Evolutionary conservation across 495 filamentous ascomycete genomes (phyloP).

Genomic region (Halenospora varia): DNA sequence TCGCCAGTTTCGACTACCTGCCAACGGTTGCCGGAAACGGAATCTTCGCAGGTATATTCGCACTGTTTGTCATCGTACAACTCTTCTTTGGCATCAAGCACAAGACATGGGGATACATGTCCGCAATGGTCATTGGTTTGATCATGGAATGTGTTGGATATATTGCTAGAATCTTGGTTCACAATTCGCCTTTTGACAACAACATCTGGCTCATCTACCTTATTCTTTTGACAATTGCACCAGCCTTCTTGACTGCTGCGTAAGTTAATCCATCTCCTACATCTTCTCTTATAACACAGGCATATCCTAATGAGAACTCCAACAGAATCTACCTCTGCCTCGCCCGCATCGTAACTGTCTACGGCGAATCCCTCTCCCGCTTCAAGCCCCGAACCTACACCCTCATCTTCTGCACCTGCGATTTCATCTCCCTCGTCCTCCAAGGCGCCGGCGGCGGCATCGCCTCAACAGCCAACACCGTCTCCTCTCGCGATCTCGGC

Average conservation of each 20-base stretch:
- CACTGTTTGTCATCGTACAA: conserved; percentile 21
- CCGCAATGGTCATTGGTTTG: conserved; percentile 33
- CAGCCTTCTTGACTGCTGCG: conserved; percentile 52
- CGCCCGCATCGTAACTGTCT: conserved; percentile 46
- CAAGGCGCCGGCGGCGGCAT: conserved; percentile 52
- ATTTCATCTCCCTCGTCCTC: conserved; percentile 49
- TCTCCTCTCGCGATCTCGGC: conserved; percentile 8
- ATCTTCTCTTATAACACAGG: not conserved
- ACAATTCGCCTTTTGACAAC: conserved; percentile 34
- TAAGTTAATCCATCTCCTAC: not conserved
- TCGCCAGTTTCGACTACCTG: conserved; percentile 17
- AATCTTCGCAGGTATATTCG: conserved; percentile 31
- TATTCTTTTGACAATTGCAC: conserved; percentile 49
- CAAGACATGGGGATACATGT: conserved; percentile 34
- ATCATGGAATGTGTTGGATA: conserved; percentile 38
- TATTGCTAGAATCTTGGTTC: conserved; percentile 33
- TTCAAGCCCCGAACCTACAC: conserved; percentile 47
- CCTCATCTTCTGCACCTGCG: conserved; percentile 48
- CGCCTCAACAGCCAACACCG: conserved; percentile 37
- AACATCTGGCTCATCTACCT: conserved; percentile 38
- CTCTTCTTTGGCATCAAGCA: conserved; percentile 17
- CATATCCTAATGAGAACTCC: not conserved
- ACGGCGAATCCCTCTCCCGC: conserved; percentile 42
- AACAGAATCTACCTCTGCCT: conserved; percentile 50
- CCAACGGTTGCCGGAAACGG: conserved; percentile 33